Conservation (phyloP, 768 basidiomycete species). For the Termitomyces sp. region DNA sequence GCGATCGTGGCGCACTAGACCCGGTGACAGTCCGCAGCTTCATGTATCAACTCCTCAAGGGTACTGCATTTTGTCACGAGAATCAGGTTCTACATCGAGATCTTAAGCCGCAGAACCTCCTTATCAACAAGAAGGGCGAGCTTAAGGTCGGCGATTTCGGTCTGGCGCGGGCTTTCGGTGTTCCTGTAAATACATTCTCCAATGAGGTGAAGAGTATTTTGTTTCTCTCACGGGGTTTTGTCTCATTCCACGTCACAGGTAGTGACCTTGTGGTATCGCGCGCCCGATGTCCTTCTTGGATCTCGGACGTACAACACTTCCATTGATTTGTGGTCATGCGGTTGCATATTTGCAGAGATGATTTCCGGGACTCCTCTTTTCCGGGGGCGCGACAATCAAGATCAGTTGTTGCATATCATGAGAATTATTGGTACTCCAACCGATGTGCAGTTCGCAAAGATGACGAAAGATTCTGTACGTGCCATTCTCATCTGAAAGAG, state of each 20-base stretch:
- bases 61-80: conserved; percentile 97
- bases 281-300: conserved; percentile 95
- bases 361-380: conserved; percentile 96
- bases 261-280: conserved; percentile 98
- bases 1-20: conserved; percentile 92
- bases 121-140: conserved; percentile 96
- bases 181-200: conserved; percentile 98
- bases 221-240: background rate
- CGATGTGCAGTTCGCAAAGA: conserved; percentile 82
- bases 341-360: conserved; percentile 99
- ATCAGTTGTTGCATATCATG: conserved; percentile 98
- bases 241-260: conserved; percentile 46
- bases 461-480: conserved; percentile 83
- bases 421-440: conserved; percentile 94
- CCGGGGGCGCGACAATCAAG: conserved; percentile 94
- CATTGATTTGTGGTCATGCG: conserved; percentile 98
- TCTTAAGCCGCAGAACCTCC: conserved; percentile 95
- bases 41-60: conserved; percentile 96
- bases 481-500: background rate
- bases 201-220: conserved; percentile 64
- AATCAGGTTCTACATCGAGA: conserved; percentile 97
- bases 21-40: conserved; percentile 90
- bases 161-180: conserved; percentile 94
- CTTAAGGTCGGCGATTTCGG: conserved; percentile 98
- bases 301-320: conserved; percentile 97